phyloP scores from a whole-genome alignment of 2,329 filamentous ascomycete species.

The Alternaria ethzedia region DNA sequence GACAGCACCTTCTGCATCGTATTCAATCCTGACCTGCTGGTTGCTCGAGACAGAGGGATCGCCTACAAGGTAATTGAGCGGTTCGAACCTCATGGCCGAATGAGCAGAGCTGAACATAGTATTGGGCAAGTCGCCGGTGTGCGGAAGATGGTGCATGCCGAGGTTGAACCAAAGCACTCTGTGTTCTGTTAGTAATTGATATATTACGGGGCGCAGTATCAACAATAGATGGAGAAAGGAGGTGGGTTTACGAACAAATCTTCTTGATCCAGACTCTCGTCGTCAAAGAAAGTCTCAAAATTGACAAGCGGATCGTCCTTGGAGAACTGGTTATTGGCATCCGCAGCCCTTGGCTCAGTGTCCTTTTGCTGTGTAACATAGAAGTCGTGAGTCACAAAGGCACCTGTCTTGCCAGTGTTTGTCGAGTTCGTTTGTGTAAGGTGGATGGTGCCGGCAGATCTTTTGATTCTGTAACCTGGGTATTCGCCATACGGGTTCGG shows the following conservation, averaged over 20 bases:
- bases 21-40: conserved; percentile 52
- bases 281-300: conserved; percentile 59
- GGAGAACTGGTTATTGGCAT: conserved; percentile 56
- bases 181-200: conserved; percentile 6
- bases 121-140: conserved; percentile 55
- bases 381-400: conserved; percentile 60
- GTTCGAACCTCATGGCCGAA: conserved; percentile 53
- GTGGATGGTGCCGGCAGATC: conserved; percentile 41
- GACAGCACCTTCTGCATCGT: conserved; percentile 21
- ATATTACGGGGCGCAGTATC: not conserved
- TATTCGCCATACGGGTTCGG: conserved; percentile 60
- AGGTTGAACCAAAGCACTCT: conserved; percentile 60
- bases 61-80: conserved; percentile 53
- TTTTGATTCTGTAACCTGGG: conserved; percentile 59
- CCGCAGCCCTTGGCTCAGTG: conserved; percentile 54
- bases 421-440: conserved; percentile 59
- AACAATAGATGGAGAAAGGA: not conserved
- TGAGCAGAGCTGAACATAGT: conserved; percentile 60
- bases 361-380: conserved; percentile 61
- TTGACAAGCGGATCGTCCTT: conserved; percentile 57
- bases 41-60: conserved; percentile 52
- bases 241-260: conserved; percentile 34
- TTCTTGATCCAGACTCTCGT: conserved; percentile 51
- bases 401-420: conserved; percentile 54
- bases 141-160: conserved; percentile 59